Base-by-base conservation (phyloP, 371 early-diverging fungal species). In the Cokeromyces recurvatus region DNA sequence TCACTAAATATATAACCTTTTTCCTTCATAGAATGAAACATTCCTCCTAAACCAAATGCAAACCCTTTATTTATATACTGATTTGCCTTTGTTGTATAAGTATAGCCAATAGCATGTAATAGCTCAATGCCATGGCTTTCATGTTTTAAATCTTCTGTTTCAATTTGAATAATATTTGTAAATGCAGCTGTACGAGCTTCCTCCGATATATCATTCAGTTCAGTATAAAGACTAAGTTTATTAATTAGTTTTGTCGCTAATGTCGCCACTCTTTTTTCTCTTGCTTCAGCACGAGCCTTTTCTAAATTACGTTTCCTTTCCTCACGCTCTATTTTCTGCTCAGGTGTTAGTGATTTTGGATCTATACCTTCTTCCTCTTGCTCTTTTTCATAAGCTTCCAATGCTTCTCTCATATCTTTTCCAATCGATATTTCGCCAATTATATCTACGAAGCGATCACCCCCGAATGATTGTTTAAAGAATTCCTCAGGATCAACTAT, bases 371-470 rank as follows among this genome's bases (percentile, higher is more conserved):
- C 2, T 1, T 4, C 7, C 4, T 59, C 37, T 5, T 66, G 53
- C 6, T 51, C 61, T 38, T 85, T 85, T 17, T 76, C 76, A 20
- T 77, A 80, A 12, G 70, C 77, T 43, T 76, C 81, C 54, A 90
- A 61, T 17, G 89, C 90, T 38, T 89, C 87, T 32, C 80, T 78
- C 74, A 97, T 89, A 48, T 95, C 94, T 32, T 81, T 74, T 21
- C 92, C 93, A 42, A 97, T 91, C 12, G 90, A 91, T 29, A 97
- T 90, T 56, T 96, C 97, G 27, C 98, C 98, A 69, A 97, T 94
- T 55, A 95, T 84, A 64, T 91, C 89, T 8, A 83, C 84, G 71
- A 97, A 97, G 34, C 86, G 82, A 59, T 94, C 96, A 22, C 95
- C 96, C 42, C 95, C 95, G 80, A 96, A 97, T 39, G 91, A 86